phyloP scores from a whole-genome alignment of 768 basidiomycete genomes.

The Podaxis sp. region DNA sequence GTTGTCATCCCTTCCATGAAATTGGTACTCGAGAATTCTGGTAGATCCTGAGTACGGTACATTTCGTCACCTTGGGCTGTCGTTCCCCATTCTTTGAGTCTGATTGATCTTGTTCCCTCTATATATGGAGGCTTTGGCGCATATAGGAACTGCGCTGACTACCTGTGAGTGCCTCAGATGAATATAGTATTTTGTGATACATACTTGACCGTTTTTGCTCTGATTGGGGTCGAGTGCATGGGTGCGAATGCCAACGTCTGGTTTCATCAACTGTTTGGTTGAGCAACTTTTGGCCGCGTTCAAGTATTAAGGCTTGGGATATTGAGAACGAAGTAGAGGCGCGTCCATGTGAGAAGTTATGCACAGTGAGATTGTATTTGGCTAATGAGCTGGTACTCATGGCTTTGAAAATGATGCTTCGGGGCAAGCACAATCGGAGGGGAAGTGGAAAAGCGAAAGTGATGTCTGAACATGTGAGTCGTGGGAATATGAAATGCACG shows the following conservation, averaged over 20 bases:
- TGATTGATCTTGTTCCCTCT: not conserved
- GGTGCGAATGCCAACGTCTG: not conserved
- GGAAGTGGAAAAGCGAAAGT: not conserved
- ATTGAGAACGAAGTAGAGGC: not conserved
- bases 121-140: not conserved
- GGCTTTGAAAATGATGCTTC: not conserved
- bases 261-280: not conserved
- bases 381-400: not conserved
- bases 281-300: not conserved
- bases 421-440: not conserved
- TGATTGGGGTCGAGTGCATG: not conserved
- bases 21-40: conserved; percentile 4
- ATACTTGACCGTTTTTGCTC: not conserved
- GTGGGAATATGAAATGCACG: not conserved
- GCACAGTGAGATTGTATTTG: not conserved
- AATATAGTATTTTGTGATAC: not conserved
- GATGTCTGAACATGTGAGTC: not conserved
- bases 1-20: not conserved
- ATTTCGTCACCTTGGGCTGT: conserved; percentile 1
- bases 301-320: not conserved
- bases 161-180: not conserved
- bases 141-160: not conserved
- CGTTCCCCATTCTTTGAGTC: conserved; percentile 10
- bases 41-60: not conserved
- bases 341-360: not conserved